These are phyloP conservation scores for Auriculariales sp. DNA, from an alignment of 768 basidiomycete genomes.

Conservation along the genomic window DNA sequence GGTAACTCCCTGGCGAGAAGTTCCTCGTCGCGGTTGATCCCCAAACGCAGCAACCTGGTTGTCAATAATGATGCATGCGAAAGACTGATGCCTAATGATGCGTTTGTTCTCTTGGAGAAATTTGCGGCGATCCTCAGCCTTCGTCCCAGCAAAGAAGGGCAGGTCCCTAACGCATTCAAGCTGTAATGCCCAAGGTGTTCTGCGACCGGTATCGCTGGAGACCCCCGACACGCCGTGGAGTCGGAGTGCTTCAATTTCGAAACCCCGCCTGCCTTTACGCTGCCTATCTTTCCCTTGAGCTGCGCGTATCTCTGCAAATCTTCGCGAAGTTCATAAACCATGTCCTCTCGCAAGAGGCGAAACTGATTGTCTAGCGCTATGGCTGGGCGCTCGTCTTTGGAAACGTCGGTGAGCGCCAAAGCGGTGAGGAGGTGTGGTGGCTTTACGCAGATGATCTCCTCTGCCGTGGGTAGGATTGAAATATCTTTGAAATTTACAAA, in stretches of 20 bases:
- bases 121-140: slow-evolving; percentile 24
- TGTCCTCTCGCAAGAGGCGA: slow-evolving; percentile 48
- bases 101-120: slow-evolving; percentile 18
- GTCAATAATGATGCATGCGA: slow-evolving; percentile 37
- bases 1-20: slow-evolving; percentile 34
- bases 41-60: slow-evolving; percentile 36
- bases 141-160: no score
- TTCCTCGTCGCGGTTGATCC: slow-evolving; percentile 38
- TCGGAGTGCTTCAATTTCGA: slow-evolving; percentile 23
- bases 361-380: slow-evolving; percentile 44
- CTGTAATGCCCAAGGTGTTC: no score
- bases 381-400: slow-evolving; percentile 22
- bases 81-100: slow-evolving; percentile 33
- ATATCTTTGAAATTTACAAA: slow-evolving; percentile 44
- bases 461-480: slow-evolving; percentile 47
- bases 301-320: slow-evolving; percentile 19
- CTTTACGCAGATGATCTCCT: slow-evolving; percentile 34
- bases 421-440: slow-evolving; percentile 36
- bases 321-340: slow-evolving; percentile 42
- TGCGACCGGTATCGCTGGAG: no score
- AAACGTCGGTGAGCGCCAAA: slow-evolving; percentile 28
- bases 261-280: no score
- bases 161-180: no score
- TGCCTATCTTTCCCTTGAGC: no score
- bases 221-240: no score